Conservation (phyloP, 164 flowering plant species). For the Malania oleifera region DNA sequence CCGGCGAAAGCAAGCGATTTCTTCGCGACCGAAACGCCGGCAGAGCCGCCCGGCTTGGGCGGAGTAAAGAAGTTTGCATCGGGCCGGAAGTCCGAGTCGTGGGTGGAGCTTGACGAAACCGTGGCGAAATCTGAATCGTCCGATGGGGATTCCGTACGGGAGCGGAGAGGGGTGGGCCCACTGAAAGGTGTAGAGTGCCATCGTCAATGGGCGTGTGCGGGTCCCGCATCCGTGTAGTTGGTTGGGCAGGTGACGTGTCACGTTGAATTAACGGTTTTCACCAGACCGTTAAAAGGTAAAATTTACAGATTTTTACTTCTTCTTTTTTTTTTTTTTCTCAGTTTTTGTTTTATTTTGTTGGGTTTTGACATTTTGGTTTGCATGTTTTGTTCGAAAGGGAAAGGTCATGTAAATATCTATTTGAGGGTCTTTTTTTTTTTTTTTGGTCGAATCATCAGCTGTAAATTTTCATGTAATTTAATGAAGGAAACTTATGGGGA, state of each 20-base stretch:
- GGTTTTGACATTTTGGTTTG: too few species aligned
- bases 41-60: conserved; percentile 49
- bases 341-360: background rate
- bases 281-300: background rate
- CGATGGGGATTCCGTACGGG: conserved; percentile 13
- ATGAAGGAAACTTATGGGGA: too few species aligned
- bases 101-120: conserved; percentile 1
- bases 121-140: conserved; percentile 12
- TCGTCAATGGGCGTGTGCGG: conserved; percentile 20
- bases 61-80: conserved; percentile 65
- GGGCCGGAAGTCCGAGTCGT: conserved; percentile 45
- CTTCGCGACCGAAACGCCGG: conserved; percentile 8
- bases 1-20: background rate
- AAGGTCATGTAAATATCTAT: background rate
- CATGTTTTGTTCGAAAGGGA: too few species aligned
- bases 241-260: conserved; percentile 8
- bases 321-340: background rate
- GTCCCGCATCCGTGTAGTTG: conserved; percentile 7
- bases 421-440: too few species aligned
- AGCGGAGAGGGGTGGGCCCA: conserved; percentile 18
- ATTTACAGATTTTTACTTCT: background rate
- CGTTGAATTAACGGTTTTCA: too few species aligned
- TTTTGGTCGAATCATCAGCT: background rate
- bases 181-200: conserved; percentile 1
- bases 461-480: background rate